Percentiles rank a stretch among this genome's conserved stretches.
Evolutionary conservation across 179 eudicot species (phyloP).

Genomic region (Dionaea muscipula): DNA sequence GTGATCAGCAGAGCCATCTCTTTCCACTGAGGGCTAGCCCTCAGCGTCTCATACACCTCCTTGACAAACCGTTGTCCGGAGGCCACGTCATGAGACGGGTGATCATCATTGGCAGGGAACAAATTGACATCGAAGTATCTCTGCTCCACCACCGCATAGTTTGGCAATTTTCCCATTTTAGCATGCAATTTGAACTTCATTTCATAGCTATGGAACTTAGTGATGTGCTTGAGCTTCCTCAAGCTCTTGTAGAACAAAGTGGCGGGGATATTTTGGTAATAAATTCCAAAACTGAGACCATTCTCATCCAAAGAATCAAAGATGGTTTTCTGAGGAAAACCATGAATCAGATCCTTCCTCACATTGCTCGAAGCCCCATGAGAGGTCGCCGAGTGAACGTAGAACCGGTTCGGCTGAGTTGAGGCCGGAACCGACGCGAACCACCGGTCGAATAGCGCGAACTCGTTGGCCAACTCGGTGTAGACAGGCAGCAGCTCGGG

Average conservation of each 20-base stretch:
- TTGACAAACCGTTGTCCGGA: slow-evolving; percentile 82
- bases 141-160: slow-evolving; percentile 83
- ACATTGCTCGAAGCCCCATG: slow-evolving; percentile 95
- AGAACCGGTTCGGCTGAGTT: slow-evolving; percentile 92
- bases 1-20: slow-evolving; percentile 89
- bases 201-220: slow-evolving; percentile 49
- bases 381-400: slow-evolving; percentile 87
- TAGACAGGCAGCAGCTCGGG: slow-evolving; percentile 58
- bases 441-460: slow-evolving; percentile 84
- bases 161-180: slow-evolving; percentile 57
- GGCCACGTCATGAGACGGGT: slow-evolving; percentile 93
- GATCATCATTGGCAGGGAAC: slow-evolving; percentile 88
- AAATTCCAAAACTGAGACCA: slow-evolving; percentile 62
- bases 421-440: slow-evolving; percentile 97
- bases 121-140: slow-evolving; percentile 58
- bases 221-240: slow-evolving; percentile 53
- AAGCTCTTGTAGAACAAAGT: slow-evolving; percentile 69
- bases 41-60: slow-evolving; percentile 83
- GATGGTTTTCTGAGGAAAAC: slow-evolving; percentile 81
- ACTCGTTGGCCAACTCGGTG: slow-evolving; percentile 66
- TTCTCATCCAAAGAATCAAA: slow-evolving; percentile 86
- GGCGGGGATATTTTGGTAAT: slow-evolving; percentile 92
- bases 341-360: slow-evolving; percentile 61
- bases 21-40: slow-evolving; percentile 93
- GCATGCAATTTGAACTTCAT: slow-evolving; percentile 71